A percentile compares a stretch with the other conserved stretches of the same genome.
Evolutionary conservation across 495 filamentous ascomycete genomes (phyloP).

Genomic region (Talaromyces liani): DNA sequence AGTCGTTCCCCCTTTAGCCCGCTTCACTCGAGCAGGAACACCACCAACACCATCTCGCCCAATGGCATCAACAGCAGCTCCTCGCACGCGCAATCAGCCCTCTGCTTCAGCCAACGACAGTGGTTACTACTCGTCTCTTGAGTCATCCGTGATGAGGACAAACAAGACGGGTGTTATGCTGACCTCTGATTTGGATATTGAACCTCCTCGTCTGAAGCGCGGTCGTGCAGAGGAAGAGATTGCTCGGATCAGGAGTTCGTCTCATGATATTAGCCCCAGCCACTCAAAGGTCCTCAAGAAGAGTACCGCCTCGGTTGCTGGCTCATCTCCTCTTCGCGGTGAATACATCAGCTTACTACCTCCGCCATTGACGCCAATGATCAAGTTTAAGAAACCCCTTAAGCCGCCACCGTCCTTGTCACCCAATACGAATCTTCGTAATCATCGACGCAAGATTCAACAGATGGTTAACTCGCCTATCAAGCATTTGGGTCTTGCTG

Average conservation of each 20-base stretch:
- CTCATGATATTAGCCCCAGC: constrained; percentile 78
- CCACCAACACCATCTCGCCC: constrained; percentile 64
- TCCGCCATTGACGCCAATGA: constrained; percentile 77
- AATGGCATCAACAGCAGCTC: constrained; percentile 40
- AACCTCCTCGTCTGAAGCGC: constrained; percentile 70
- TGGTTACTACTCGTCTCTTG: constrained; percentile 95
- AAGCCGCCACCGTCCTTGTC: constrained; percentile 83
- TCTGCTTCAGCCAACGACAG: constrained; percentile 74
- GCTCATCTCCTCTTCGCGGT: constrained; percentile 54
- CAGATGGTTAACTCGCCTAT: constrained; percentile 85
- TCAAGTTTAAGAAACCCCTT: constrained; percentile 74
- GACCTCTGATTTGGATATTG: constrained; percentile 63
- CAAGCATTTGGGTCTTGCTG: constrained; percentile 57
- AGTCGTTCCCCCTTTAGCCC: constrained; percentile 45
- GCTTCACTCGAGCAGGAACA: constrained; percentile 58
- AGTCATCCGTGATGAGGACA: constrained; percentile 79
- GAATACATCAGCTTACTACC: constrained; percentile 55
- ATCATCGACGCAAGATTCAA: constrained; percentile 80
- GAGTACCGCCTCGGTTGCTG: constrained; percentile 32
- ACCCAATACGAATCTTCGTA: constrained; percentile 87
- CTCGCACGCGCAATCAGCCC: constrained; percentile 62
- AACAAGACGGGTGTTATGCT: constrained; percentile 52
- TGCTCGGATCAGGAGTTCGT: constrained; percentile 84
- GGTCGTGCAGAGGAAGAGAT: constrained; percentile 95
- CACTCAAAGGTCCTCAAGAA: constrained; percentile 46